phyloP scores from a whole-genome alignment of 148 eudicot species.

The Cornus kousa region DNA sequence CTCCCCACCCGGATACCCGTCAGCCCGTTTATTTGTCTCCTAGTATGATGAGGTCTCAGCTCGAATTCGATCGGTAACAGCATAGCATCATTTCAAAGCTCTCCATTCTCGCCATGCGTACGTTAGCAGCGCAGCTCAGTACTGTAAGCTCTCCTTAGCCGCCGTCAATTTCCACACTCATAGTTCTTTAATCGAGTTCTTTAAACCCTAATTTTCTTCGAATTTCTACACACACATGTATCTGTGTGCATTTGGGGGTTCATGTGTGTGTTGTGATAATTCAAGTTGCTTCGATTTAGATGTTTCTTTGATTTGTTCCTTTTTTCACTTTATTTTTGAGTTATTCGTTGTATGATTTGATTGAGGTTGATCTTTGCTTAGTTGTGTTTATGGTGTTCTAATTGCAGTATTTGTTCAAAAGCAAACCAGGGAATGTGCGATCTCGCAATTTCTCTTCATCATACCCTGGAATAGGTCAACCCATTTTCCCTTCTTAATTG shows the following conservation, averaged over 20 bases:
- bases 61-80: too few species aligned
- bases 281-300: background rate
- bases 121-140: constrained; percentile 20
- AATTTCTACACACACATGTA: background rate
- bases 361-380: background rate
- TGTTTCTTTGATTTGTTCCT: background rate
- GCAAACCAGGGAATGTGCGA: constrained; percentile 37
- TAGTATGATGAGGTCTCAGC: too few species aligned
- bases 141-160: constrained; percentile 14
- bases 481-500: constrained; percentile 1
- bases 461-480: constrained; percentile 40
- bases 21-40: too few species aligned
- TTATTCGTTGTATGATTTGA: background rate
- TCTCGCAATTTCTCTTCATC: constrained; percentile 48
- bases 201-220: background rate
- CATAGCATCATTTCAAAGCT: background rate
- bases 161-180: background rate
- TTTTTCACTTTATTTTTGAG: background rate
- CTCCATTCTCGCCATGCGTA: constrained; percentile 29
- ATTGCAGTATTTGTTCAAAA: constrained; percentile 58
- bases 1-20: too few species aligned
- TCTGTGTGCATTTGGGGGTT: background rate
- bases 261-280: background rate
- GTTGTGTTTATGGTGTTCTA: background rate
- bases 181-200: background rate